phyloP scores from a whole-genome alignment of 495 filamentous ascomycete species.

The Penicillium malachiteum region DNA sequence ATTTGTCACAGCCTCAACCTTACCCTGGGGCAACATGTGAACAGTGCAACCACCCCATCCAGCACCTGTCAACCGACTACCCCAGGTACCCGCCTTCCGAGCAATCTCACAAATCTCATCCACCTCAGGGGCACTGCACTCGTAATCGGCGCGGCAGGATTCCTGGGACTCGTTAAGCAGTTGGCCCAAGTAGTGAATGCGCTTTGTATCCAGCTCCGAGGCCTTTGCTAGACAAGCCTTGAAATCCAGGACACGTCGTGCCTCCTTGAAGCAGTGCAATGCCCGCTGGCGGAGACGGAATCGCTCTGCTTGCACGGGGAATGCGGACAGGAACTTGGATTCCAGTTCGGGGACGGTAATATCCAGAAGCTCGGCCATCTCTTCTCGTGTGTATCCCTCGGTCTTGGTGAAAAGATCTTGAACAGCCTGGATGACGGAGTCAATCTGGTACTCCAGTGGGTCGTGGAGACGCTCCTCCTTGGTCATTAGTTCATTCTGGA shows the following conservation, averaged over 20 bases:
- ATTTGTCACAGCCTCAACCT: constrained; percentile 75
- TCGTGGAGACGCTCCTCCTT: constrained; percentile 55
- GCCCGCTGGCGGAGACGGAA: constrained; percentile 88
- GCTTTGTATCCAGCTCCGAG: constrained; percentile 53
- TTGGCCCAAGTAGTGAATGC: constrained; percentile 71
- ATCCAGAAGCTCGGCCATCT: constrained; percentile 72
- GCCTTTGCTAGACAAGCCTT: constrained; percentile 62
- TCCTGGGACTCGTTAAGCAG: constrained; percentile 87
- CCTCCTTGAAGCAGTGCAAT: constrained; percentile 86
- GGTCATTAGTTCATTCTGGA: constrained; percentile 78
- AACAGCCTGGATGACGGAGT: constrained; percentile 62
- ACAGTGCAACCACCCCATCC: constrained; percentile 97
- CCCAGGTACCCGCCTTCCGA: constrained; percentile 72
- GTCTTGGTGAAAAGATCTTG: constrained; percentile 65
- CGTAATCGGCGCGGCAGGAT: constrained; percentile 79
- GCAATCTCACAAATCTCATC: constrained; percentile 85
- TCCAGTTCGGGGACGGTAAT: constrained; percentile 70
- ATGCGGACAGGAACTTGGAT: constrained; percentile 71
- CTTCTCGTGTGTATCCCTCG: constrained; percentile 83
- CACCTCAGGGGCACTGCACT: constrained; percentile 87
- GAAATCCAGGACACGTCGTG: constrained; percentile 81
- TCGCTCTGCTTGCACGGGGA: constrained; percentile 82
- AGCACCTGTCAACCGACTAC: constrained; percentile 85
- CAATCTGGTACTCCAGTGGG: constrained; percentile 63
- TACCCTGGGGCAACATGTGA: constrained; percentile 83